Evolutionary conservation across 176 grass and related monocot species (phyloP), one percentile per base, ranked within the genome.

Genomic region (Thalia dealbata): DNA sequence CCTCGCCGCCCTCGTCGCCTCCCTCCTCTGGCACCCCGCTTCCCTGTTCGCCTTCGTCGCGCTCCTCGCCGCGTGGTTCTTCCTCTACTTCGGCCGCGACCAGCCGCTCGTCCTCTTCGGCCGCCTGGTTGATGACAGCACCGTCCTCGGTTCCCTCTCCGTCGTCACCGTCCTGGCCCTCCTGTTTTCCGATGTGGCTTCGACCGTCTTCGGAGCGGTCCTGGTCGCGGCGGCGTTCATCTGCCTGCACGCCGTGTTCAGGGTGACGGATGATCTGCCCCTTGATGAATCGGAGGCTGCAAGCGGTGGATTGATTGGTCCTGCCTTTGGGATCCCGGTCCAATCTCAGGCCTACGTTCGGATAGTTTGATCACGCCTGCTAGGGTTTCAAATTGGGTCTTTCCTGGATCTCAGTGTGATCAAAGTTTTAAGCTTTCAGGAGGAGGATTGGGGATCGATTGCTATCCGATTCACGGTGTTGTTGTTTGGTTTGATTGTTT

Each of bases 151-250:
- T 42, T 58, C 21, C 54, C 88, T 99, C 72, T 82, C 80, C 26
- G 56, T 83, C 0, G 75, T 77, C 58, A 99, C 95, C 0, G 86
- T 99, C 13, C 55, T 93, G 76, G 90, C 68, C 9, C 74, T 99
- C 52, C 71, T 89, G 68, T 87, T 99, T 71, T 88, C 95, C 5
- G 82, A 59, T 59, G 90, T 91, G 0, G 95, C 87, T 13, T 82
- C 92, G 81, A 99, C 92, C 76, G 85, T 99, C 19, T 87, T 99
- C 74, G 85, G 92, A 38, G 88, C 83, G 3, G 74, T 99, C 38
- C 51, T 84, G 71, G 15, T 91, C 63, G 84, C 84, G 1, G 74
- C 81, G 0, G 55, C 71, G 50, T 28, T 93, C 73, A 72, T 99
- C 50, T 83, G 83, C 66, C 23, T 81, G 60, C 95, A 99, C 80